Evolutionary conservation across 73 alveolate genomes (phyloP), one percentile per base, ranked within the genome.

Genomic region (Effrenium voratum): DNA sequence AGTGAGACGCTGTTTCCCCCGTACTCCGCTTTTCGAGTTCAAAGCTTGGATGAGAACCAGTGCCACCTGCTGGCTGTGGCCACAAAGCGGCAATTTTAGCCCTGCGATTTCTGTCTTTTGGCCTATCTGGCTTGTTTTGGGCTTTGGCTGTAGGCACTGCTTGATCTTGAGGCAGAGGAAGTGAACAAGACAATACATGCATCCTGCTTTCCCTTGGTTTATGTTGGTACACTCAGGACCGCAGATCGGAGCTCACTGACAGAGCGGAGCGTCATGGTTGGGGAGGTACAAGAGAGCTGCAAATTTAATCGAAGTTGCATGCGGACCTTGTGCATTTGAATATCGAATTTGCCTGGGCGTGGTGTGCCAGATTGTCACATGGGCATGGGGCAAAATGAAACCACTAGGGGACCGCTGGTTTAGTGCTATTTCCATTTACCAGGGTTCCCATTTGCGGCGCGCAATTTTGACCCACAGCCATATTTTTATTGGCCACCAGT

Each of bases 1-100:
- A 68, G 88, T n/a, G 97, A 90, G 46, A 90, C 97, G 26, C 55
- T 90, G 47, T 90, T 90, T 45, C 97, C 97, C 26, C 97, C 97
- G 57, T 90, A 90, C 55, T 66, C 97, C 5, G 97, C 97, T 34
- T 90, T 90, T 36, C 97, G 85, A 22, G 97, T 90, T 36, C 97
- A 90, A 87, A 86, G 94, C 68, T 16, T 86, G 60, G 94, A 86
- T 45, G 94, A 86, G 81, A 59, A 5, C 94, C 76, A 66, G 34
- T 86, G 94, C 68, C 81, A 86, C 41, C 68, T 86, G 47, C 77
- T 86, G n/a, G 94, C 94, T 38, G 94, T 86, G 4, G 94, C n/a
- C n/a, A 36, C 66, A 16, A 28, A 63, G 81, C 44, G 24, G 93
- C 76, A 82, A 28, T 52, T 8, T 52, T 52, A 12, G 63, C 19